A percentile compares a stretch with the other conserved stretches of the same genome.
Conservation (phyloP, 2,329 filamentous ascomycete genomes). For the Neofusicoccum parvum region DNA sequence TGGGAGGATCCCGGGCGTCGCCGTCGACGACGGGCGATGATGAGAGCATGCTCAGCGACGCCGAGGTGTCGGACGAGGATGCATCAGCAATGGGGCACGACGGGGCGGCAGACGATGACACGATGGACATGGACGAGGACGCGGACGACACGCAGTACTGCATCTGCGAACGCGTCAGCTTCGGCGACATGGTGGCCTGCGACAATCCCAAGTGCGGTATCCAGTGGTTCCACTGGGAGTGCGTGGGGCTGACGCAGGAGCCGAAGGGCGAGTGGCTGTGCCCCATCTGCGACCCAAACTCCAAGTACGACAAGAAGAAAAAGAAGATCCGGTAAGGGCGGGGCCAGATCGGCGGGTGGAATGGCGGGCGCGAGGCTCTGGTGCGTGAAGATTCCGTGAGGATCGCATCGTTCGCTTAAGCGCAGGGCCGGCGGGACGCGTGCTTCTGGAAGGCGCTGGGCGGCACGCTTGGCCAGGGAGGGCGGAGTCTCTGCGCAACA, state of each 20-base stretch:
- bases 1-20: conserved; percentile 40
- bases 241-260: conserved; percentile 53
- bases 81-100: conserved; percentile 47
- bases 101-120: conserved; percentile 75
- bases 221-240: conserved; percentile 86
- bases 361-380: background rate
- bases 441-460: background rate
- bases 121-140: conserved; percentile 67
- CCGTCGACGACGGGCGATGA: conserved; percentile 51
- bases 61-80: conserved; percentile 51
- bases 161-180: conserved; percentile 79
- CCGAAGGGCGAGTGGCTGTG: conserved; percentile 55
- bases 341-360: conserved; percentile 4
- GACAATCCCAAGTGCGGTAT: conserved; percentile 80
- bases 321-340: conserved; percentile 37
- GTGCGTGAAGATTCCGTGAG: background rate
- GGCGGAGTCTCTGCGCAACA: background rate
- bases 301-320: conserved; percentile 42
- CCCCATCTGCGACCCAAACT: conserved; percentile 34
- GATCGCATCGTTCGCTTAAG: conserved; percentile 12
- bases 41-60: conserved; percentile 56
- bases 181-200: conserved; percentile 86
- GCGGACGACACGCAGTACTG: conserved; percentile 80
- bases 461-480: background rate
- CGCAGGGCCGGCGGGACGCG: background rate